Base-by-base conservation (phyloP, 2,329 filamentous ascomycete genomes). In the Alternaria atra region DNA sequence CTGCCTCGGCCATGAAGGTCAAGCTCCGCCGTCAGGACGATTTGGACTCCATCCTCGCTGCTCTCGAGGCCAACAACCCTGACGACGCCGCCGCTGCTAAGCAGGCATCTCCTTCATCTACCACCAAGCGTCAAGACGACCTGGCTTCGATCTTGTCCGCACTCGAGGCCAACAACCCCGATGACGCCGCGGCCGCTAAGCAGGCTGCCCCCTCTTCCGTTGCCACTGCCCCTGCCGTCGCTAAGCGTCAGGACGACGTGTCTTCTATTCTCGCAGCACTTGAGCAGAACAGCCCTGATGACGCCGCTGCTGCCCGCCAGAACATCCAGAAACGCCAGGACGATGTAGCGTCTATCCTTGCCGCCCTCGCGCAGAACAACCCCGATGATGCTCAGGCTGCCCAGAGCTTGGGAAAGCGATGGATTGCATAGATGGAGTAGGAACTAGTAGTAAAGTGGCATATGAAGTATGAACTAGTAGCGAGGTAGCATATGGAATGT, bases 1-100 rank as follows among this genome's bases (percentile, higher is more conserved):
- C 69, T 2, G 71, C 70, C 2, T 35, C 71, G 7, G 61, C 63
- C 62, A 68, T 72, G 69, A 67, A 68, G 34, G 60, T 72, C 57
- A 73, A 72, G 61, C 69, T 72, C 12, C 66, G 69, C 29, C 61
- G 59, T 25, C 68, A 73, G 42, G 56, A 67, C 53, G 70, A 73
- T 35, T 23, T 73, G 13, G 46, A 47, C 37, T 63, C 58, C 37
- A 72, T 73, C 44, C 56, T 73, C 23, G 69, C 66, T 27, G 71
- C 70, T 3, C 67, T 73, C 5, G 59, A 58, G 34, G 61, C 53
- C 1, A 71, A 72, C 48, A 73, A 66, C 59, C 71, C 71, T 0
- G 71, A 72, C 9, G 70, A 72, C 34, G 70, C 70, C 10, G 68
- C 64, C 12, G 69, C 69, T 10, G 69, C 69, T 15, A 52, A 60